phyloP scores from a whole-genome alignment of 768 basidiomycete genomes.

The Hericium coralloides region DNA sequence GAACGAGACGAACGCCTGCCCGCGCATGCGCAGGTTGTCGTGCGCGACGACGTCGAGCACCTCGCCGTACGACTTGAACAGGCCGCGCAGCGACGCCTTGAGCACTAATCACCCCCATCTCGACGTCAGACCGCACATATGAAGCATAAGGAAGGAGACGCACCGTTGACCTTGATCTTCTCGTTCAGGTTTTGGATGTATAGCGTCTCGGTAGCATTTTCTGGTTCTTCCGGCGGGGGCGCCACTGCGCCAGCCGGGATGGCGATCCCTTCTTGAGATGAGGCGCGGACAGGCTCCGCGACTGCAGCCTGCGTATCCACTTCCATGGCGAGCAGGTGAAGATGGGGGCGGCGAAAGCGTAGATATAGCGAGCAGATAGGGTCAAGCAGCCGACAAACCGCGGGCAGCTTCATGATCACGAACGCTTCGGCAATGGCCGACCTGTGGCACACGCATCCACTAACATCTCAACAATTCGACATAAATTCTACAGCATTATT shows the following conservation, averaged over 20 bases:
- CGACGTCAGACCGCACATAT: neutral
- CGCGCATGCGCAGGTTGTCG: slow-evolving; percentile 91
- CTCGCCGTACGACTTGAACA: slow-evolving; percentile 92
- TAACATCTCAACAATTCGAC: no score
- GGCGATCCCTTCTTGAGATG: neutral
- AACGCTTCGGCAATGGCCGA: no score
- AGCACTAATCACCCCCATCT: slow-evolving; percentile 44
- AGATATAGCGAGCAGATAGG: no score
- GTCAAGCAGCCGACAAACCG: no score
- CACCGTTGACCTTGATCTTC: slow-evolving; percentile 78
- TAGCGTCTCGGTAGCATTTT: slow-evolving; percentile 69
- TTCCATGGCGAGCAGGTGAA: no score
- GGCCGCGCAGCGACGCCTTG: slow-evolving; percentile 75
- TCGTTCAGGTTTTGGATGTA: slow-evolving; percentile 97
- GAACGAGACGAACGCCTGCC: slow-evolving; percentile 97
- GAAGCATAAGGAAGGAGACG: slow-evolving; percentile 3
- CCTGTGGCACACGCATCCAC: no score
- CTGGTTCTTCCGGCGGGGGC: slow-evolving; percentile 24
- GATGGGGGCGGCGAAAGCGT: no score
- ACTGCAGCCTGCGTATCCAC: neutral
- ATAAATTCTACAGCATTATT: no score
- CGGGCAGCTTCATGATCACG: no score
- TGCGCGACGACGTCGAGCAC: slow-evolving; percentile 96
- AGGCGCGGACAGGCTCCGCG: neutral
- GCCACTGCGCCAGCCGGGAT: slow-evolving; percentile 9